Conservation (phyloP, 306 rosid species). For the Nissolia schottii region DNA sequence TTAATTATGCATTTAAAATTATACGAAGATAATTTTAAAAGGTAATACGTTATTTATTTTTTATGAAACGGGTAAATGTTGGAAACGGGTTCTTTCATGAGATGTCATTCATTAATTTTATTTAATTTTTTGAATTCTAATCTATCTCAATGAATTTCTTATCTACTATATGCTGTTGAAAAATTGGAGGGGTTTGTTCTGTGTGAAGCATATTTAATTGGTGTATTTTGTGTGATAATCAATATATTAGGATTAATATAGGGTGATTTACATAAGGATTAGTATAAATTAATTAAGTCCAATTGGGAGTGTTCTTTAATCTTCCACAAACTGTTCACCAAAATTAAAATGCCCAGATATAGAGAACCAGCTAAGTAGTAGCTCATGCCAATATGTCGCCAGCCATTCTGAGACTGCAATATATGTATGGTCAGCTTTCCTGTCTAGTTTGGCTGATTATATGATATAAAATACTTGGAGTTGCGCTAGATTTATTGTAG, state of each 20-base stretch:
- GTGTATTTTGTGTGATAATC: neutral
- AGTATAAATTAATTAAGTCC: neutral
- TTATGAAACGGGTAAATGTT: too few relatives aligned
- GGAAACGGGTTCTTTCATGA: neutral
- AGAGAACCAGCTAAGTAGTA: slow-evolving; percentile 30
- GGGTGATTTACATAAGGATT: neutral
- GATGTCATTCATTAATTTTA: neutral
- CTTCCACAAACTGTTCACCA: neutral
- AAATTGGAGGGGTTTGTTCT: neutral
- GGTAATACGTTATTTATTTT: too few relatives aligned
- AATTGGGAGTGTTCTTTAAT: neutral
- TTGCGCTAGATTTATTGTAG: slow-evolving; percentile 21
- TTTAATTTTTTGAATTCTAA: neutral
- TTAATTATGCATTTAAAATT: too few relatives aligned
- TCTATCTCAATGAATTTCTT: neutral
- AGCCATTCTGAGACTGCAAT: slow-evolving; percentile 29
- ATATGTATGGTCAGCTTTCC: neutral
- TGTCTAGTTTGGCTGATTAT: neutral
- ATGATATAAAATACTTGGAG: slow-evolving; percentile 21
- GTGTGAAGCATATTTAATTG: neutral
- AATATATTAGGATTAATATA: neutral
- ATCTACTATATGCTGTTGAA: neutral
- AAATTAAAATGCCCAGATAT: slow-evolving; percentile 16
- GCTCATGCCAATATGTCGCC: slow-evolving; percentile 39
- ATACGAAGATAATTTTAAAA: too few relatives aligned